A percentile compares a stretch with the other conserved stretches of the same genome.
These are phyloP conservation scores for Hypholoma fasciculare DNA, from an alignment of 768 basidiomycete species.

Conservation along the genomic window DNA sequence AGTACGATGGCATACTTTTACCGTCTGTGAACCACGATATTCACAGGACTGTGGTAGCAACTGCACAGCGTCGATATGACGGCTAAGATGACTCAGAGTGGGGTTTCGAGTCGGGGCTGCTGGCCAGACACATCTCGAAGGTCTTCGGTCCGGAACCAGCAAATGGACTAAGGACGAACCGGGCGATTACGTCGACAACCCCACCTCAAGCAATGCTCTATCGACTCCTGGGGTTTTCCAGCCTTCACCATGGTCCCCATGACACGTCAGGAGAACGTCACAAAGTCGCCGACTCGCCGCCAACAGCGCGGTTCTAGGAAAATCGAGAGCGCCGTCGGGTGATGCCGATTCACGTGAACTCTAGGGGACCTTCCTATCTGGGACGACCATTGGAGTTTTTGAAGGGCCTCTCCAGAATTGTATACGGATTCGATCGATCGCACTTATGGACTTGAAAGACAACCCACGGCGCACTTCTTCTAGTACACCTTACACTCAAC, in stretches of 20 bases:
- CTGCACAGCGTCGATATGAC: background rate
- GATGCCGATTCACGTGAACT: conserved; percentile 9
- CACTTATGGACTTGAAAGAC: conserved; percentile 20
- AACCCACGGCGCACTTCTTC: conserved; percentile 15
- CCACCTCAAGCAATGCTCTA: too few species aligned
- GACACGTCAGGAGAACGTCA: conserved; percentile 6
- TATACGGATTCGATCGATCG: conserved; percentile 36
- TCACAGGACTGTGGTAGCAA: background rate
- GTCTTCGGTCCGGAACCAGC: background rate
- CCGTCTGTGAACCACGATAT: background rate
- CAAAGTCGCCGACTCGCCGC: background rate
- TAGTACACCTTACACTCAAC: conserved; percentile 11
- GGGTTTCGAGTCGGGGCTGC: background rate
- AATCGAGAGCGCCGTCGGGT: conserved; percentile 8
- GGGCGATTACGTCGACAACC: background rate
- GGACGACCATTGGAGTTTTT: conserved; percentile 29
- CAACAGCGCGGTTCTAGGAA: background rate
- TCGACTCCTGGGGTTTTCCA: too few species aligned
- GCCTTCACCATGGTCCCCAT: background rate
- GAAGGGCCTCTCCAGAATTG: conserved; percentile 24
- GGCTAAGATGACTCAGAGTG: background rate
- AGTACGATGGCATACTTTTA: background rate
- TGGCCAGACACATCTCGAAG: background rate
- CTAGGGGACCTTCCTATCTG: conserved; percentile 28
- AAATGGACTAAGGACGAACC: background rate